Base-by-base conservation (phyloP, 768 basidiomycete genomes). In the Leccinum barrowsii region DNA sequence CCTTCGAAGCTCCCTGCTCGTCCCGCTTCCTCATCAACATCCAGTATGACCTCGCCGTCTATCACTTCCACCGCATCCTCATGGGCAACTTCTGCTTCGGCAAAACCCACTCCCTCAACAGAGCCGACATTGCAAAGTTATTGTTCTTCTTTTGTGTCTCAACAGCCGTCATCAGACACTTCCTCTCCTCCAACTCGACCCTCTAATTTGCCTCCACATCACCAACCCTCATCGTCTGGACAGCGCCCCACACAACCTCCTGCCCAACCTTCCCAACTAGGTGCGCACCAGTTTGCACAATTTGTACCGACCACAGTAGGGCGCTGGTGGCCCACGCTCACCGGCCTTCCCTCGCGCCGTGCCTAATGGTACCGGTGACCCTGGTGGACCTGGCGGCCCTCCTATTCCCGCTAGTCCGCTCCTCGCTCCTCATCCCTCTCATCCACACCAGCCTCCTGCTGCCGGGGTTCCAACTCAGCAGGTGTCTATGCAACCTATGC, bases 311-410 rank as follows among this genome's bases (percentile, higher is more conserved):
- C 76, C 71, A 52, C 78, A 74, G 59, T 73, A 70, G 59, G 78
- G 80, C 52, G 75, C 77, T 71, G 77, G 77, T 55, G 79, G 77
- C 24, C 86, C 89, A 40, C 80, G 86, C 51, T 89, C 89, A 69
- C 88, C 88, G 48, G 80, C 80, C 30, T 89, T 84, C 71, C 64
- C 79, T 37, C 83, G 89, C 32, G 77, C 80, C 50, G 78, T 86
- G 73, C 75, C 82, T 5, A 90, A 89, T 66, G 87, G 88, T 46
- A 75, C 67, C 65, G 79, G 77, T 53, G 85, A 52, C 78, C 76
- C 75, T 55, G 83, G 80, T 70, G 82, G 84, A 47, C 82, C 84
- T 5, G 72, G 80, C 52, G 81, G 80, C 46, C 79, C 83, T 24
- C 74, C 78, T 5, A 77, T 81, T 57, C 77, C 85, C 42, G 37